Base-by-base conservation (phyloP, 2,329 filamentous ascomycete species). In the Didymella sp. region DNA sequence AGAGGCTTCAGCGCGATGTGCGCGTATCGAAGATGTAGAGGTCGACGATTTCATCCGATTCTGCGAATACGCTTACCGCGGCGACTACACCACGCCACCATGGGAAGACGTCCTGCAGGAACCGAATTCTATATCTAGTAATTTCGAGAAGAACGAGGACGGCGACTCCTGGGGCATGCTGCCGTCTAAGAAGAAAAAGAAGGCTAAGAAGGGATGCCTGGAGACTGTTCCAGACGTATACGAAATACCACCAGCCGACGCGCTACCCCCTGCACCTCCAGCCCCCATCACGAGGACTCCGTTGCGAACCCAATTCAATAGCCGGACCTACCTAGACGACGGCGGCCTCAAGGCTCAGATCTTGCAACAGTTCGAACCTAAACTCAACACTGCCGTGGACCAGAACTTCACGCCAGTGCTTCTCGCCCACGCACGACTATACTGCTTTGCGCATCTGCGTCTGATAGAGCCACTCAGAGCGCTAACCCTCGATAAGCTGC, bases 1-100 rank as follows among this genome's bases (percentile, higher is more conserved):
- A 22, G 65, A 68, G 48, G 51, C 63, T 43, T 31, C 52, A 48
- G 60, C 22, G 48, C 51, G 53, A 59, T 60, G 44, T 56, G 61
- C 58, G 27, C 56, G 30, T 17, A 45, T 63, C 25, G 45, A 60
- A 50, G 62, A 68, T 48, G 47, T 68, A 24, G 15, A 53, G 15
- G 61, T 64, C 30, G 63, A 64, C 8, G 67, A 69, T 53, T 69
- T 69, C 55, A 57, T 59, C 35, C 58, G 64, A 13, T 67, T 69
- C 38, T 64, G 62, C 56, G 59, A 67, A 24, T 69, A 63, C 33
- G 66, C 64, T 51, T 67, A 67, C 30, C 59, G 59, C 15, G 64
- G 66, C 2, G 64, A 67, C 50, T 69, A 67, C 52, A 66, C 60
- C 6, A 43, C 55, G n/a, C 65, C 62, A 6, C 43, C 51, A 17